Evolutionary conservation across 352 stramenopile species (phyloP).

Genomic region (Phytophthora capsici): DNA sequence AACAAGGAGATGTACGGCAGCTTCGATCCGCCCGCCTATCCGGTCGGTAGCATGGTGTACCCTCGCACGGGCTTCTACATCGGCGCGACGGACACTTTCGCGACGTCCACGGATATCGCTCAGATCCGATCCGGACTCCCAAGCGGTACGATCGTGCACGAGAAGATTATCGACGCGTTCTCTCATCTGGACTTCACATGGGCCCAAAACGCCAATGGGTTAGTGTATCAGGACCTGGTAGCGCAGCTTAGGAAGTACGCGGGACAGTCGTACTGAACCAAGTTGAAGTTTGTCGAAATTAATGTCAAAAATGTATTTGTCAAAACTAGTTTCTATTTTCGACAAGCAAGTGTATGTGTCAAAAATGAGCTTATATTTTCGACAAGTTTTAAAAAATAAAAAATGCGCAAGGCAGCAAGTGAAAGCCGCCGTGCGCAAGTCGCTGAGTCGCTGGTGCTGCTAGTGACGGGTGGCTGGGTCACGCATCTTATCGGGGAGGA

Average conservation of each 20-base stretch:
- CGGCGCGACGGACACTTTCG: slow-evolving; percentile 48
- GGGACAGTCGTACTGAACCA: slow-evolving; percentile 36
- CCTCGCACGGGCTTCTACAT: slow-evolving; percentile 50
- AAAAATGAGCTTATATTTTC: background rate
- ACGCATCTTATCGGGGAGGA: slow-evolving; percentile 35
- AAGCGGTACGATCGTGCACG: slow-evolving; percentile 40
- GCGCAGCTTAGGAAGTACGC: slow-evolving; percentile 45
- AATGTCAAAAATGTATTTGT: background rate
- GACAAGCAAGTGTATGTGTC: background rate
- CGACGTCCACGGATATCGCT: slow-evolving; percentile 37
- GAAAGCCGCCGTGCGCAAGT: slow-evolving; percentile 33
- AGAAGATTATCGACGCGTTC: slow-evolving; percentile 41
- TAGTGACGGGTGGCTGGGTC: slow-evolving; percentile 40
- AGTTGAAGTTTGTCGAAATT: slow-evolving; percentile 4
- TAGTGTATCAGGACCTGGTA: slow-evolving; percentile 48
- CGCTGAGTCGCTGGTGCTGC: slow-evolving; percentile 44
- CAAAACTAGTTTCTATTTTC: background rate
- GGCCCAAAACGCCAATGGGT: slow-evolving; percentile 40
- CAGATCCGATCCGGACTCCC: slow-evolving; percentile 43
- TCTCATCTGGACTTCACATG: slow-evolving; percentile 66
- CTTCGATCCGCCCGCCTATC: slow-evolving; percentile 45
- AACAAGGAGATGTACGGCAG: slow-evolving; percentile 58
- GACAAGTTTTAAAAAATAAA: background rate
- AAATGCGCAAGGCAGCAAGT: slow-evolving; percentile 18
- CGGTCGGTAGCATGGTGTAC: slow-evolving; percentile 28